A percentile compares a stretch with the other conserved stretches of the same genome.
phyloP scores from a whole-genome alignment of 306 rosid species.

The Castanopsis chinensis region DNA sequence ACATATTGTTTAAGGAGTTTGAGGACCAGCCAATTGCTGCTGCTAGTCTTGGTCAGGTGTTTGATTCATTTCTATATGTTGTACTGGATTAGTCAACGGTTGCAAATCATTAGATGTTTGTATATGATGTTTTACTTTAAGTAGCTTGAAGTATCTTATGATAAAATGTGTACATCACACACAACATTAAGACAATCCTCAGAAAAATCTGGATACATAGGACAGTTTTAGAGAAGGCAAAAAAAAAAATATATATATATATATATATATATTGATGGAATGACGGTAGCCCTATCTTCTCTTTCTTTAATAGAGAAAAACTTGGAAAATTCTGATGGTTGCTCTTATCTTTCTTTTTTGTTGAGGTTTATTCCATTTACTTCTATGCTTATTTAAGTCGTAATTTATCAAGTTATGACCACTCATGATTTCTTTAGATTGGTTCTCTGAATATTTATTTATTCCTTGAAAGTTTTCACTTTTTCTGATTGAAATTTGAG shows the following conservation, averaged over 20 bases:
- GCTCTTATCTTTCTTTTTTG: not conserved
- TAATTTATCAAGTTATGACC: not conserved
- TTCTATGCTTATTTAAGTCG: not conserved
- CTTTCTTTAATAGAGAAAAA: not conserved
- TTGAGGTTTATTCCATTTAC: not conserved
- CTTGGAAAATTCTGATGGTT: not conserved
- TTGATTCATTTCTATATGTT: slow-evolving; percentile 9
- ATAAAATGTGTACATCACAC: not conserved
- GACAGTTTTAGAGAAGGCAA: not conserved
- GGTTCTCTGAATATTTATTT: not conserved
- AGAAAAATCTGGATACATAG: not conserved
- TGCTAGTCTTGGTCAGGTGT: slow-evolving; percentile 97
- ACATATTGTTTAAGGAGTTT: slow-evolving; percentile 67
- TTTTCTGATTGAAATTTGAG: slow-evolving; percentile 16
- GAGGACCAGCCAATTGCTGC: slow-evolving; percentile 93
- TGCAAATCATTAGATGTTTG: not conserved
- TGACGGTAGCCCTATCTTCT: not conserved
- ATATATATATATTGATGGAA: too few relatives aligned
- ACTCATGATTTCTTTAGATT: not conserved
- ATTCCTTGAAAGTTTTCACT: slow-evolving; percentile 2
- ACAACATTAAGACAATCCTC: not conserved
- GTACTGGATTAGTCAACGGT: not conserved
- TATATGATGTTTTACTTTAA: not conserved
- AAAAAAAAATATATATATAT: not conserved
- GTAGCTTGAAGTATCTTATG: not conserved